These are phyloP conservation scores for Priceomyces melissophilus DNA, from an alignment of 805 yeast species.

Conservation along the genomic window DNA sequence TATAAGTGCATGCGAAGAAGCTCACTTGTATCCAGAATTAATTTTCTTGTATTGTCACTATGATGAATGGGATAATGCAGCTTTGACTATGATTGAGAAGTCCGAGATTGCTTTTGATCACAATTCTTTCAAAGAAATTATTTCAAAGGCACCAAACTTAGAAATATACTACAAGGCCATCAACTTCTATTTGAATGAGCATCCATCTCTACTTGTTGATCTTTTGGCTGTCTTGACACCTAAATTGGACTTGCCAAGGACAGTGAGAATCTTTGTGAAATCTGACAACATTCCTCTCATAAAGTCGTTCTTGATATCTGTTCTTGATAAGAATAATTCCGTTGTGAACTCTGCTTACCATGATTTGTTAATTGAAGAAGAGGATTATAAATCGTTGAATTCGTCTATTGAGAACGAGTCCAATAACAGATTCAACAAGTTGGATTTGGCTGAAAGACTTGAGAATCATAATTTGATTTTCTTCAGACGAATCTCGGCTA, in stretches of 20 bases:
- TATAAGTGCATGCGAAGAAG: slow-evolving; percentile 85
- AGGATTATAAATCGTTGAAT: slow-evolving; percentile 86
- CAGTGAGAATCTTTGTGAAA: slow-evolving; percentile 89
- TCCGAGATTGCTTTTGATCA: slow-evolving; percentile 93
- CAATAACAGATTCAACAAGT: slow-evolving; percentile 86
- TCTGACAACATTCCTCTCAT: slow-evolving; percentile 95
- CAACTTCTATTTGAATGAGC: slow-evolving; percentile 87
- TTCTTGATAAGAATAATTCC: slow-evolving; percentile 83
- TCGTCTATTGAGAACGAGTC: slow-evolving; percentile 74
- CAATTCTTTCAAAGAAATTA: slow-evolving; percentile 86
- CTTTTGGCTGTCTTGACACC: slow-evolving; percentile 79
- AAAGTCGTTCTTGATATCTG: slow-evolving; percentile 91
- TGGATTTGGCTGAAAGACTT: slow-evolving; percentile 87
- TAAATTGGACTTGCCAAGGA: slow-evolving; percentile 90
- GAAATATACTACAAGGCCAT: slow-evolving; percentile 97
- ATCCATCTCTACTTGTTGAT: slow-evolving; percentile 87
- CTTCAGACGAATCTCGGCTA: slow-evolving; percentile 95
- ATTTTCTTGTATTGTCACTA: slow-evolving; percentile 96
- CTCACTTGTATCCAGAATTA: slow-evolving; percentile 95
- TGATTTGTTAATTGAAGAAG: slow-evolving; percentile 92
- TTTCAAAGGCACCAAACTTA: slow-evolving; percentile 91
- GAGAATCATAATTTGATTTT: slow-evolving; percentile 88
- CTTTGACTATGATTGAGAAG: slow-evolving; percentile 92
- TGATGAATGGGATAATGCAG: slow-evolving; percentile 99
- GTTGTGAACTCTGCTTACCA: slow-evolving; percentile 95